Percentiles rank a stretch among this genome's conserved stretches.
Conservation (phyloP, 208 protist genomes). For the Leptomonas pyrrhocoris region DNA sequence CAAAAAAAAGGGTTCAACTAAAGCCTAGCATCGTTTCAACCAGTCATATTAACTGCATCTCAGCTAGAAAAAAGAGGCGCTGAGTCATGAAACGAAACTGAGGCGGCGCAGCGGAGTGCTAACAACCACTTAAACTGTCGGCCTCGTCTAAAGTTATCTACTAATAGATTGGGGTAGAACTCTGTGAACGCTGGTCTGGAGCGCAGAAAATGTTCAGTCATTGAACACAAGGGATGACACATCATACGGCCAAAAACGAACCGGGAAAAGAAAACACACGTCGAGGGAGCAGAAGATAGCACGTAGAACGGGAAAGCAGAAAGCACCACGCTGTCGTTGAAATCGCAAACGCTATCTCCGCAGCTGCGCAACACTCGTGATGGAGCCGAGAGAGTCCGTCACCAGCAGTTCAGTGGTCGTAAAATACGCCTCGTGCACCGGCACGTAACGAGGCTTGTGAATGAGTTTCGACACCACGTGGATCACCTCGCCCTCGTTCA, state of each 20-base stretch:
- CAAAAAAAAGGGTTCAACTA: no score
- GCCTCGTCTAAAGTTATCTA: no score
- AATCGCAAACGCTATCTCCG: not conserved
- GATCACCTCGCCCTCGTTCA: constrained; percentile 71
- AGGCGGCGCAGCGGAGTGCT: no score
- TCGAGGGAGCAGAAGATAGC: not conserved
- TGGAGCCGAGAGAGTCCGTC: constrained; percentile 74
- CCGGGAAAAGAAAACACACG: not conserved
- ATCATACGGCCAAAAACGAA: not conserved
- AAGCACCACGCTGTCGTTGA: not conserved
- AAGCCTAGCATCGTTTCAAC: no score
- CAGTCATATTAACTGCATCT: no score
- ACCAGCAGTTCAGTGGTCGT: constrained; percentile 80
- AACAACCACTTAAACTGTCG: no score
- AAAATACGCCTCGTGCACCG: constrained; percentile 79
- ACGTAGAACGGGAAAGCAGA: not conserved
- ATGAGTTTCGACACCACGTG: constrained; percentile 85
- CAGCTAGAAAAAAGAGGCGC: no score
- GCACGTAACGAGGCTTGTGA: constrained; percentile 71
- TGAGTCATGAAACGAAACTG: no score
- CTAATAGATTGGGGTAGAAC: no score
- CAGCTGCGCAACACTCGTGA: constrained; percentile 48
- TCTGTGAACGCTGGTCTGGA: no score
- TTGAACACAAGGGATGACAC: no score
- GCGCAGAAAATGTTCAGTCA: no score